Evolutionary conservation across 805 yeast species (phyloP), one percentile per base, ranked within the genome.

Genomic region (Kluyveromyces lactis): DNA sequence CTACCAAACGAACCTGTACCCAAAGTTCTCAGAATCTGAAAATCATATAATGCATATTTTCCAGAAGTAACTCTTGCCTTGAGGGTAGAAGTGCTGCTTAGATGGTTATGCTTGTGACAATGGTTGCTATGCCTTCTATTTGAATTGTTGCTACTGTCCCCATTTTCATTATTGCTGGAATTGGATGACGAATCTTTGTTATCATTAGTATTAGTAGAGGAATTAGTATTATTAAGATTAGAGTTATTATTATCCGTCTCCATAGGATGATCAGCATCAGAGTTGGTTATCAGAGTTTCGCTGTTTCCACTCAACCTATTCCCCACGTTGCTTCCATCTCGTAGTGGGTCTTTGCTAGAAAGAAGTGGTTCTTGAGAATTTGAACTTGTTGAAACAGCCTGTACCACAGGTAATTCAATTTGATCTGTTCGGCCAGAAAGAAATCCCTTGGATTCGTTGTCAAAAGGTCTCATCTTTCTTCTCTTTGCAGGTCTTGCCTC

Each of bases 1-100:
- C 97, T 72, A 18, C 97, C 97, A 66, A 89, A 89, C 2, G 96
- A 87, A 2, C 97, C 97, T 0, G 97, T 89, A 1, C 97, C 97
- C 42, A 89, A 68, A 5, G 97, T 89, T 49, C 96, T 73, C 70
- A 83, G 71, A 43, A 87, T 79, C 49, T 79, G 81, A 56, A 89
- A 89, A 65, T 89, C 97, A 18, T 70, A 62, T 12, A 89, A 63
- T 11, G 83, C 72, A 60, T 89, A 89, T 56, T 86, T 87, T 12
- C 96, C 96, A 30, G 59, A 52, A 6, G 62, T 56, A 12, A 24
- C 30, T 17, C 30, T 34, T 4, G 30, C 11, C 16, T 34, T 34
- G 9, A 32, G 17, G 12, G 15, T n/a, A 11, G 35, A 32, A 10
- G 11, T 19, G 18, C 18, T 17, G 30, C 30, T 27, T 27, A 27